Conservation (phyloP, 1,139 yeast genomes). For the Kurtzmaniella quercitrusa region DNA sequence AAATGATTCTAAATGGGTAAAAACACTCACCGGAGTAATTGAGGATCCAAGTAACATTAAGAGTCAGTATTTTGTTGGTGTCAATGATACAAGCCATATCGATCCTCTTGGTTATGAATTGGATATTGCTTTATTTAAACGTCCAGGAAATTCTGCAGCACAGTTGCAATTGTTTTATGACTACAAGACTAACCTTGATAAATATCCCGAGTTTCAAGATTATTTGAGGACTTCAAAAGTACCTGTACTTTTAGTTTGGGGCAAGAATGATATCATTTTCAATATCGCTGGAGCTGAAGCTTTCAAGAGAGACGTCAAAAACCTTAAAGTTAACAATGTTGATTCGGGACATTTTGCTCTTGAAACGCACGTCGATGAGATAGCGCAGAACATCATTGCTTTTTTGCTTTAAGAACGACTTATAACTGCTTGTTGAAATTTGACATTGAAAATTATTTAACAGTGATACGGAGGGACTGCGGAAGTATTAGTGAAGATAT, state of each 20-base stretch:
- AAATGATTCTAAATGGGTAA: slow-evolving; percentile 9
- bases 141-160: slow-evolving; percentile 17
- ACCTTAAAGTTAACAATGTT: slow-evolving; percentile 20
- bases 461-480: no score
- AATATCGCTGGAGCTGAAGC: slow-evolving; percentile 32
- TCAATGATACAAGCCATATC: slow-evolving; percentile 11
- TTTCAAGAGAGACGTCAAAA: slow-evolving; percentile 26
- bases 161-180: slow-evolving; percentile 33
- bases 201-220: slow-evolving; percentile 35
- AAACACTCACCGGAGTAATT: slow-evolving; percentile 9
- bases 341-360: slow-evolving; percentile 41
- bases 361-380: slow-evolving; percentile 24
- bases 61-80: slow-evolving; percentile 30
- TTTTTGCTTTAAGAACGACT: background rate
- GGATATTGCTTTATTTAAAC: slow-evolving; percentile 19
- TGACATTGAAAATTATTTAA: no score
- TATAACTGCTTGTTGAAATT: background rate
- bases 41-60: slow-evolving; percentile 6
- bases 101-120: background rate
- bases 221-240: slow-evolving; percentile 27
- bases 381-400: slow-evolving; percentile 18
- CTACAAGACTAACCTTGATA: slow-evolving; percentile 27
- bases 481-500: no score
- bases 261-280: slow-evolving; percentile 37
- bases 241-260: slow-evolving; percentile 40